Evolutionary conservation across 805 yeast genomes (phyloP).

Genomic region (Ogataea populi-albae): DNA sequence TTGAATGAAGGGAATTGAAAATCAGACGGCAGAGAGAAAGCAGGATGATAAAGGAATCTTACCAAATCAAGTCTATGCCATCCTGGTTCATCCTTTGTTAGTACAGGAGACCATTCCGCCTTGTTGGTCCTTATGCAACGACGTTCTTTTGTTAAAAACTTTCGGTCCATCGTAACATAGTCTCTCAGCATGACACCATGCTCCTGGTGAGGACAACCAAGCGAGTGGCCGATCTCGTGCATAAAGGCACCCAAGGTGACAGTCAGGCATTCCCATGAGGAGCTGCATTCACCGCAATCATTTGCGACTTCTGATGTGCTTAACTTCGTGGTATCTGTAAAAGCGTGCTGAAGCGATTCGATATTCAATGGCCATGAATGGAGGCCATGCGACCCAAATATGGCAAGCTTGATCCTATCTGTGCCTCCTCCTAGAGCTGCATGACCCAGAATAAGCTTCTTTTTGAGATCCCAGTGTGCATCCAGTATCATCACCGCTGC

Average conservation of each 20-base stretch:
- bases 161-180: conserved; percentile 74
- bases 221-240: conserved; percentile 91
- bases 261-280: conserved; percentile 86
- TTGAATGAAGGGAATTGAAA: conserved; percentile 40
- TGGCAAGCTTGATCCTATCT: conserved; percentile 68
- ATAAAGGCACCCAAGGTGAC: conserved; percentile 89
- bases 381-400: conserved; percentile 90
- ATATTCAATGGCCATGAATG: conserved; percentile 90
- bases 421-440: conserved; percentile 94
- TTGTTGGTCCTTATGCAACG: conserved; percentile 51
- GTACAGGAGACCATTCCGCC: conserved; percentile 47
- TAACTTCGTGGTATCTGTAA: conserved; percentile 68
- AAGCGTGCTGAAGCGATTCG: conserved; percentile 64
- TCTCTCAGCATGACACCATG: conserved; percentile 89
- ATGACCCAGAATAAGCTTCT: conserved; percentile 68
- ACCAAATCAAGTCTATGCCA: conserved; percentile 85
- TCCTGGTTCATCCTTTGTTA: conserved; percentile 65
- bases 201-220: conserved; percentile 92
- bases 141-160: conserved; percentile 72
- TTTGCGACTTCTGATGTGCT: conserved; percentile 78
- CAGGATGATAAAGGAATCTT: conserved; percentile 77
- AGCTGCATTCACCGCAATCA: conserved; percentile 79
- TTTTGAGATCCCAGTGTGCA: conserved; percentile 70
- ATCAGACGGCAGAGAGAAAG: conserved; percentile 71
- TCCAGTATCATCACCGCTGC: conserved; percentile 87